Percentiles rank a stretch among this genome's conserved stretches.
phyloP scores from a whole-genome alignment of 2,329 filamentous ascomycete species.

The Fusarium oxysporum region DNA sequence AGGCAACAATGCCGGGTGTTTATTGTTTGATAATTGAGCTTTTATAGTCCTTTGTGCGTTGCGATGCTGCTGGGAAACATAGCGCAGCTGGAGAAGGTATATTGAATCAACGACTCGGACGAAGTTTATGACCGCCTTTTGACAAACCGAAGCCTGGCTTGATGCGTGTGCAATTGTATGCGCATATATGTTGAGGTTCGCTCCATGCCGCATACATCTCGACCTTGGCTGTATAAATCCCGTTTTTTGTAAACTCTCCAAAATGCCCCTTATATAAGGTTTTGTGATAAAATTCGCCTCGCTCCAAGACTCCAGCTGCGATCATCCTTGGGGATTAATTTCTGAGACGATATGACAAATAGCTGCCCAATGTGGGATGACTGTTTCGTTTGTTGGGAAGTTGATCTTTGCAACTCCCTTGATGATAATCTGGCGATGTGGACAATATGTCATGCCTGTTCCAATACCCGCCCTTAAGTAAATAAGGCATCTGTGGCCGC shows the following conservation, averaged over 20 bases:
- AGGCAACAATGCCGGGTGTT: not conserved
- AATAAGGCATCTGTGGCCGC: slow-evolving; percentile 56
- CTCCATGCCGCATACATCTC: not conserved
- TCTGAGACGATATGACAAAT: not conserved
- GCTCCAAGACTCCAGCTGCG: not conserved
- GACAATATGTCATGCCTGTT: not conserved
- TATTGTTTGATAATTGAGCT: slow-evolving; percentile 7
- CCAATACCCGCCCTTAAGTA: slow-evolving; percentile 33
- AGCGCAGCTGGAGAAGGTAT: slow-evolving; percentile 10
- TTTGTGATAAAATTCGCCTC: not conserved
- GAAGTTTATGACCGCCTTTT: slow-evolving; percentile 13
- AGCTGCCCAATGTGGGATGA: not conserved
- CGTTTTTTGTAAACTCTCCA: not conserved
- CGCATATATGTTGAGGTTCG: not conserved
- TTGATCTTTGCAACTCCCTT: not conserved
- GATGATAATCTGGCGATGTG: not conserved
- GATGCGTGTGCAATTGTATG: not conserved
- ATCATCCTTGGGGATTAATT: not conserved
- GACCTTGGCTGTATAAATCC: not conserved
- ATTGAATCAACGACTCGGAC: slow-evolving; percentile 6
- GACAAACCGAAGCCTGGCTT: not conserved
- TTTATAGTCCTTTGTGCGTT: slow-evolving; percentile 16
- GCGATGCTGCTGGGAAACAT: not conserved
- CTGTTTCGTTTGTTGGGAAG: not conserved
- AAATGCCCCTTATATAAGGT: not conserved